A percentile compares a stretch with the other conserved stretches of the same genome.
Evolutionary conservation across 2,329 filamentous ascomycete species (phyloP).

Genomic region (Zasmidium citrigriseum): DNA sequence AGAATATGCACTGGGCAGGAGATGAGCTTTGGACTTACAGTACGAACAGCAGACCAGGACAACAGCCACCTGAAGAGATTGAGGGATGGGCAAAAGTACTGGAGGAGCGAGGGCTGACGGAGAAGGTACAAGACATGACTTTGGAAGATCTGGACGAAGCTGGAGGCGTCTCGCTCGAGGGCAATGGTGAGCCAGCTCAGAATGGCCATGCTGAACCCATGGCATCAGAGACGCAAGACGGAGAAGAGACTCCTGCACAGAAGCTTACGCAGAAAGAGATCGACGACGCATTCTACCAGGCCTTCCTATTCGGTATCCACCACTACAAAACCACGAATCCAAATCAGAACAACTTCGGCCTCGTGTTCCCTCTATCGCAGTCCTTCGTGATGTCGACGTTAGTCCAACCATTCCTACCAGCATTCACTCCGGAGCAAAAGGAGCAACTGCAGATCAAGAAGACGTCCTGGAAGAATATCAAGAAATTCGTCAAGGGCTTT

Average conservation of each 20-base stretch:
- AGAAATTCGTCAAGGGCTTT: conserved; percentile 68
- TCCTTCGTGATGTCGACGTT: conserved; percentile 65
- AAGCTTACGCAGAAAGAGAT: conserved; percentile 63
- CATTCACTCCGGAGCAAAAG: conserved; percentile 56
- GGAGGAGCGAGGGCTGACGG: conserved; percentile 38
- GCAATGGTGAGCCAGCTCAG: conserved; percentile 29
- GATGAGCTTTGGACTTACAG: conserved; percentile 71
- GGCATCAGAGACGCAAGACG: conserved; percentile 27
- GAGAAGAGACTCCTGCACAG: conserved; percentile 24
- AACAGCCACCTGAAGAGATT: conserved; percentile 54
- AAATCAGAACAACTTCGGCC: conserved; percentile 52
- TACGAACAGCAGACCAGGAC: conserved; percentile 54
- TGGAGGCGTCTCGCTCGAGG: conserved; percentile 47
- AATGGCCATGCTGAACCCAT: conserved; percentile 12
- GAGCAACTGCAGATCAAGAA: conserved; percentile 68
- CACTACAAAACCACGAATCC: conserved; percentile 60
- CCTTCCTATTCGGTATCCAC: conserved; percentile 64
- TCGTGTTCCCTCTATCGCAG: conserved; percentile 64
- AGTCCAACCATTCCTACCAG: conserved; percentile 66
- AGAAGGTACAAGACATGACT: conserved; percentile 45
- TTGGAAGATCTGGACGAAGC: conserved; percentile 45
- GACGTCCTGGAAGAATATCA: conserved; percentile 69
- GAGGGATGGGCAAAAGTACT: conserved; percentile 51
- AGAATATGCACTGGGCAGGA: conserved; percentile 66
- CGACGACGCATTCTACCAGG: conserved; percentile 64